A percentile compares a stretch with the other conserved stretches of the same genome.
These are phyloP conservation scores for Diddensiella transvaalensis DNA, from an alignment of 805 yeast genomes.

Conservation along the genomic window DNA sequence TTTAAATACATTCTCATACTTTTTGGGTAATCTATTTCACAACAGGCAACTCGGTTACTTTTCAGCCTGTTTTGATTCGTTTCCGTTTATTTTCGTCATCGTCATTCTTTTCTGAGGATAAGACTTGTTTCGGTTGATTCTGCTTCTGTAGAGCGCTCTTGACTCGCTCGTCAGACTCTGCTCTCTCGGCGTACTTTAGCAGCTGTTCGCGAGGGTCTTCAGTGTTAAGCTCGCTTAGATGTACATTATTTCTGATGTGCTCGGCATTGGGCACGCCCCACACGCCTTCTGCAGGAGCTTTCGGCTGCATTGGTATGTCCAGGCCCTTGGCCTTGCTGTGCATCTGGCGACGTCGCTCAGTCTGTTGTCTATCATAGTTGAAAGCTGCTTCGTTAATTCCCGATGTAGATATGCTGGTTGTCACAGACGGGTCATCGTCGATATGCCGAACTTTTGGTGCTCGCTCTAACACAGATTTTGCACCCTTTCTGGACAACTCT, in stretches of 20 bases:
- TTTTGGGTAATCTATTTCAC: not conserved
- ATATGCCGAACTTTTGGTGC: slow-evolving; percentile 30
- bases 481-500: slow-evolving; percentile 29
- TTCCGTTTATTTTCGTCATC: slow-evolving; percentile 4
- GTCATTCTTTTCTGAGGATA: slow-evolving; percentile 5
- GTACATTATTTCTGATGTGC: slow-evolving; percentile 21
- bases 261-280: slow-evolving; percentile 28
- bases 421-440: slow-evolving; percentile 29
- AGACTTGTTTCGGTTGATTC: slow-evolving; percentile 19
- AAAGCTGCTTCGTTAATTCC: slow-evolving; percentile 28
- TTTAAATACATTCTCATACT: not conserved
- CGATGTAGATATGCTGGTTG: slow-evolving; percentile 26
- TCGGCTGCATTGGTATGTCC: slow-evolving; percentile 19
- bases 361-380: slow-evolving; percentile 7
- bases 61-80: slow-evolving; percentile 1
- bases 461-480: slow-evolving; percentile 25
- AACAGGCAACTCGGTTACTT: slow-evolving; percentile 3
- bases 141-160: slow-evolving; percentile 17
- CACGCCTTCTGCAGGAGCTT: slow-evolving; percentile 22
- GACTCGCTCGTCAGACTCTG: slow-evolving; percentile 19
- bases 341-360: slow-evolving; percentile 6
- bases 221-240: slow-evolving; percentile 11
- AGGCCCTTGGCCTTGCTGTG: slow-evolving; percentile 10
- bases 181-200: slow-evolving; percentile 31
- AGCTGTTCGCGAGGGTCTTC: slow-evolving; percentile 36